phyloP scores from a whole-genome alignment of 768 basidiomycete species.

The Candolleomyces eurysporus region DNA sequence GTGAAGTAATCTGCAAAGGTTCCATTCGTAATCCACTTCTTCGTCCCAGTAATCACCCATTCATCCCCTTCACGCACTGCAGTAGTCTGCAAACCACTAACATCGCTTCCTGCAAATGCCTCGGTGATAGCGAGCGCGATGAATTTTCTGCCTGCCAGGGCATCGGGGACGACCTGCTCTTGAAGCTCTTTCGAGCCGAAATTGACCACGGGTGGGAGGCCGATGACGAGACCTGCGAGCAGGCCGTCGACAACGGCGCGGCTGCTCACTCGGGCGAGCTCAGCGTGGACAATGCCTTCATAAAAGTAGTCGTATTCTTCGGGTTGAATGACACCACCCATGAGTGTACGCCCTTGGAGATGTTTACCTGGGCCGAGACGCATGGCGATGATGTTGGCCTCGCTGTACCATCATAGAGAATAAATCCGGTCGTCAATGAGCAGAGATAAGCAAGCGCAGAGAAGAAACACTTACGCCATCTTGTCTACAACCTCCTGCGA shows the following conservation, averaged over 20 bases:
- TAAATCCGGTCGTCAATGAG: conserved; percentile 1
- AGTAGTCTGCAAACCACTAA: conserved; percentile 79
- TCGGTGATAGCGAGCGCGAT: conserved; percentile 91
- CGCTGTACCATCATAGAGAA: conserved; percentile 37
- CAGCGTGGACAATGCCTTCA: conserved; percentile 80
- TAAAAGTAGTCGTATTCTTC: conserved; percentile 96
- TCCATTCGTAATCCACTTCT: conserved; percentile 96
- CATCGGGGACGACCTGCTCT: conserved; percentile 65
- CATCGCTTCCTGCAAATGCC: conserved; percentile 90
- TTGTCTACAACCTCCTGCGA: conserved; percentile 83
- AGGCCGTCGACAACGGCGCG: conserved; percentile 89
- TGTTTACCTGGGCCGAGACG: conserved; percentile 89
- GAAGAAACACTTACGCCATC: conserved; percentile 57
- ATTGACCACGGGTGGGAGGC: conserved; percentile 87
- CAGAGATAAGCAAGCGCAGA: background rate
- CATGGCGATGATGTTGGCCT: conserved; percentile 82
- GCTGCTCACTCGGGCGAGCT: conserved; percentile 79
- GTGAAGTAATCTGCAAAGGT: conserved; percentile 85
- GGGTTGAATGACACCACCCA: conserved; percentile 72
- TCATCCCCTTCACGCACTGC: conserved; percentile 82
- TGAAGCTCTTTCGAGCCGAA: conserved; percentile 77
- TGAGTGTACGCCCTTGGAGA: conserved; percentile 70
- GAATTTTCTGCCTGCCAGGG: conserved; percentile 72
- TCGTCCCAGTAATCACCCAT: conserved; percentile 91
- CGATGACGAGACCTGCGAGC: conserved; percentile 79